Evolutionary conservation across 1,139 yeast species (phyloP), one percentile per base, ranked within the genome.

Genomic region (Pneumocystis canis): DNA sequence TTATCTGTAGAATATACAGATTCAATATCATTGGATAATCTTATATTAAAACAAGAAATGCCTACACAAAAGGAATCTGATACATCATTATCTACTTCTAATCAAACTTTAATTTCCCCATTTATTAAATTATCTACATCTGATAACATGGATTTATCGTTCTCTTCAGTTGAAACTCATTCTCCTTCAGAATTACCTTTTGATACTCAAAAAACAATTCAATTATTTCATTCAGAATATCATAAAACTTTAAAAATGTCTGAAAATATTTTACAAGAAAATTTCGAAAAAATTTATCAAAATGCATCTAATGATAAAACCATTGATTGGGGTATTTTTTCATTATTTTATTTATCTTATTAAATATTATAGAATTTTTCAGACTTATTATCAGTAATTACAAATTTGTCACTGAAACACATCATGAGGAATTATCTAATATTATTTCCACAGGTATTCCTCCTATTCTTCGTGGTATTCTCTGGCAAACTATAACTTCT

Each of bases 401-500:
- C 71, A 78, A 83, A 37, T 71, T 75, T 1, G 84, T 86, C n/a
- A 89, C 89, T 1, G 77, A 79, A 61, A 75, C 79, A 41, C 82
- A 83, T 40, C 84, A 90, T 1, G 79, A 79, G 16, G 79, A 79
- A 67, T 77, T 89, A 66, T 81, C 84, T 60, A 72, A 75, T 57
- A 82, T 85, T 58, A 81, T 92, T 40, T 80, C 84, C 39, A 76
- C 77, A 14, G 97, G 97, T 60, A 84, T 92, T 60, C 97, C 98
- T 14, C 77, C 80, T 63, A 95, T 87, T 67, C 79, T 92, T 61
- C 78, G 97, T 67, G 96, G 96, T 0, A 83, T 89, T 66, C 80
- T 90, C 31, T 92, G 98, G 98, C 97, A 90, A 73, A 76, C 88
- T 62, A 85, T 89, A 63, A 80, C 96, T n/a, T 83, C 83, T 67